Evolutionary conservation across 2,329 filamentous ascomycete species (phyloP).

Genomic region (Stemphylium lycopersici): DNA sequence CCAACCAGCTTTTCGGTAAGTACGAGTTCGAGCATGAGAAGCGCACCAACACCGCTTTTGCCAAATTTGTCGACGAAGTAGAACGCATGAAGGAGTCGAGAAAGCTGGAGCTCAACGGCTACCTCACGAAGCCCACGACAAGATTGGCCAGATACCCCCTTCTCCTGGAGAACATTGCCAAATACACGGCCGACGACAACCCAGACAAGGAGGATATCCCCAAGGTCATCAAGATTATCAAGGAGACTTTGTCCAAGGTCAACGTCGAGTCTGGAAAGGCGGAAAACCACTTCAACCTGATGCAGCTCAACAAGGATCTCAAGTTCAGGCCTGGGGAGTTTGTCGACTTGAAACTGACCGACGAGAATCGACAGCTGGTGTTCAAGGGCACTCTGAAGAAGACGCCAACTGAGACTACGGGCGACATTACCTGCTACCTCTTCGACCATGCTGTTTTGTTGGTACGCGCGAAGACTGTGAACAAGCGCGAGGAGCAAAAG

Average conservation of each 20-base stretch:
- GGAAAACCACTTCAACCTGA: conserved; percentile 95
- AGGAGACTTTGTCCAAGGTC: conserved; percentile 83
- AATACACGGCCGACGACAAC: conserved; percentile 87
- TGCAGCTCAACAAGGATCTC: conserved; percentile 87
- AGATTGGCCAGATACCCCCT: conserved; percentile 92
- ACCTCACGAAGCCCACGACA: conserved; percentile 96
- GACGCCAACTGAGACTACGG: conserved; percentile 76
- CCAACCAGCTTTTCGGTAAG: conserved; percentile 94
- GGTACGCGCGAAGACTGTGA: conserved; percentile 87
- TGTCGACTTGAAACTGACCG: conserved; percentile 91
- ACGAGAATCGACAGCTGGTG: conserved; percentile 89
- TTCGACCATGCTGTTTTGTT: conserved; percentile 96
- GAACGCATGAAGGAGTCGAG: conserved; percentile 95
- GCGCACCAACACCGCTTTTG: conserved; percentile 80
- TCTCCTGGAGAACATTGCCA: conserved; percentile 86
- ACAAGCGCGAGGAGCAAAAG: conserved; percentile 92
- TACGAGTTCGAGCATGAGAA: conserved; percentile 98
- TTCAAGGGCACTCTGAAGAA: conserved; percentile 97
- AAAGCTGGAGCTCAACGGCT: conserved; percentile 96
- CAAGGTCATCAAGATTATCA: conserved; percentile 84
- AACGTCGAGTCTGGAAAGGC: conserved; percentile 96
- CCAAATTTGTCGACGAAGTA: conserved; percentile 93
- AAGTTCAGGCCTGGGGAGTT: conserved; percentile 89
- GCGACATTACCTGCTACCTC: conserved; percentile 91
- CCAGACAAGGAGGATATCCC: conserved; percentile 92